Percentiles rank a stretch among this genome's conserved stretches.
Conservation (phyloP, 192 early-diverging fungal genomes). For the Obelidium mucronatum region DNA sequence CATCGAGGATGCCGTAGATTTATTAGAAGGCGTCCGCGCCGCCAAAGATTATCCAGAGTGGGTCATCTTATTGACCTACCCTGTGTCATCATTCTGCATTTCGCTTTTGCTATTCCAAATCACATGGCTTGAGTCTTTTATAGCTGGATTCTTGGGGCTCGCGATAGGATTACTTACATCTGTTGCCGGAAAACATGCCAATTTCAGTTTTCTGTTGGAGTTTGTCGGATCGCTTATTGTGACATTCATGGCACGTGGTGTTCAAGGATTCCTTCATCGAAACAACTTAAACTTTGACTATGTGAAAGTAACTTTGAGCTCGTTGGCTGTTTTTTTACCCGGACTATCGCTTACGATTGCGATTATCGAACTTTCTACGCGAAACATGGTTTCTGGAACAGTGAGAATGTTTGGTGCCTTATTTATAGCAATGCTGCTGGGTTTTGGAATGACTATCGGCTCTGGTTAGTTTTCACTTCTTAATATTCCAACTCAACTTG, state of each 20-base stretch:
- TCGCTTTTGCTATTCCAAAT: slow-evolving; percentile 47
- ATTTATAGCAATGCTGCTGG: slow-evolving; percentile 74
- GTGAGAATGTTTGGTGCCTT: slow-evolving; percentile 82
- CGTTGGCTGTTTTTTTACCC: slow-evolving; percentile 51
- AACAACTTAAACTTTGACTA: slow-evolving; percentile 32
- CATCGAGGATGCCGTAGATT: slow-evolving; percentile 44
- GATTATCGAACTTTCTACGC: slow-evolving; percentile 87
- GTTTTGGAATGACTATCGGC: slow-evolving; percentile 50
- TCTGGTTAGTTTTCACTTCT: not conserved
- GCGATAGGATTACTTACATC: slow-evolving; percentile 40
- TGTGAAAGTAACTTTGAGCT: slow-evolving; percentile 38
- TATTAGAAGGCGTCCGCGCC: slow-evolving; percentile 37
- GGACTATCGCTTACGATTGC: slow-evolving; percentile 82
- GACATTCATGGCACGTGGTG: slow-evolving; percentile 37
- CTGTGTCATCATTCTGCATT: slow-evolving; percentile 43
- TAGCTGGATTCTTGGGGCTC: slow-evolving; percentile 41
- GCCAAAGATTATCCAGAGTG: slow-evolving; percentile 22
- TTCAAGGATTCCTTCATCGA: slow-evolving; percentile 5
- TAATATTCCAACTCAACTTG: not conserved
- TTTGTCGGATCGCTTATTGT: slow-evolving; percentile 55
- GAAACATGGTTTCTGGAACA: slow-evolving; percentile 86
- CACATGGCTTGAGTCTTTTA: slow-evolving; percentile 44
- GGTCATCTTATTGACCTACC: slow-evolving; percentile 39
- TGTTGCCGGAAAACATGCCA: slow-evolving; percentile 28
- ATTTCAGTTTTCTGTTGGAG: slow-evolving; percentile 47